Percentiles rank a stretch among this genome's conserved stretches.
Conservation (phyloP, 305 asterid species). For the Rubia tinctorum region DNA sequence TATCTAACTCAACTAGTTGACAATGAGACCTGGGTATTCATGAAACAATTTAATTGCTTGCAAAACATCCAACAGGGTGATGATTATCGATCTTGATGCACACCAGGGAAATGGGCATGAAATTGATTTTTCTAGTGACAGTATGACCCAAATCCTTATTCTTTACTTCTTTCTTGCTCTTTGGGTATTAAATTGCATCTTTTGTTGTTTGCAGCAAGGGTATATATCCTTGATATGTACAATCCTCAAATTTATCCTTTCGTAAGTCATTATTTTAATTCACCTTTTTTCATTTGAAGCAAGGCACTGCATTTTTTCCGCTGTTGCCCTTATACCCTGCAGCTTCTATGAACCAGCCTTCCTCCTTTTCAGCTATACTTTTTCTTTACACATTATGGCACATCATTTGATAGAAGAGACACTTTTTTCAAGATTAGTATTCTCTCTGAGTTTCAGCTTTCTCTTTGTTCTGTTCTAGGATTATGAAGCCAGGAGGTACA, state of each 20-base stretch:
- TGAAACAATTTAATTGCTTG: conserved; percentile 15
- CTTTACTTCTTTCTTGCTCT: conserved; percentile 22
- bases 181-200: conserved; percentile 21
- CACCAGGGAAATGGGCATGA: conserved; percentile 99
- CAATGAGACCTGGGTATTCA: neutral
- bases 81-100: conserved; percentile 98
- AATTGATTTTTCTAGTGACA: conserved; percentile 71
- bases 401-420: neutral
- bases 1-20: neutral
- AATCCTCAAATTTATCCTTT: conserved; percentile 91
- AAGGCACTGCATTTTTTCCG: neutral
- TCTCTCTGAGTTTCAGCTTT: neutral
- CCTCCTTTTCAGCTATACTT: neutral
- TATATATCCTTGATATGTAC: conserved; percentile 91
- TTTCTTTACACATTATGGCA: neutral
- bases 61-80: conserved; percentile 51
- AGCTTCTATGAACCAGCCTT: neutral
- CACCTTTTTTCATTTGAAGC: conserved; percentile 1
- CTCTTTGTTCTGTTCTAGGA: conserved; percentile 43
- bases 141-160: conserved; percentile 43
- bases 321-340: neutral
- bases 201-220: conserved; percentile 62
- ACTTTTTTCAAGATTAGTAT: neutral
- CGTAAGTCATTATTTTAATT: conserved; percentile 46
- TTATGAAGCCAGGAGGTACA: conserved; percentile 68